phyloP scores from a whole-genome alignment of 495 filamentous ascomycete species.

The Neurospora discreta region DNA sequence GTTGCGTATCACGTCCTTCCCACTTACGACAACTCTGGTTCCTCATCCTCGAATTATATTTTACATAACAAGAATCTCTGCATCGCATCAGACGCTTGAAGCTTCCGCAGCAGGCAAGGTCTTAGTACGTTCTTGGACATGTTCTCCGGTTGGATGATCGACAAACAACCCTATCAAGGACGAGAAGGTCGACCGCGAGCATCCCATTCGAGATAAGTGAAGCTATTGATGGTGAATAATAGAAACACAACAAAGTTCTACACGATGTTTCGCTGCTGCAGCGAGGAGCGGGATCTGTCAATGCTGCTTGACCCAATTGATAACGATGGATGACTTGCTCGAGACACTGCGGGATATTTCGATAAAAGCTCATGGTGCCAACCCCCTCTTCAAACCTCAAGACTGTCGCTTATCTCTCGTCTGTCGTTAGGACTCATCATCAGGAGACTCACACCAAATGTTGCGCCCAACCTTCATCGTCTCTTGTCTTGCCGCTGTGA shows the following conservation, averaged over 20 bases:
- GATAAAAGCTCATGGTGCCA: background rate
- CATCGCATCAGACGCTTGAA: background rate
- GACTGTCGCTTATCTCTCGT: background rate
- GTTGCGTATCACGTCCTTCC: slow-evolving; percentile 1
- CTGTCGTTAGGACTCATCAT: background rate
- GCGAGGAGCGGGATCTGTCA: background rate
- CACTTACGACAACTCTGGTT: background rate
- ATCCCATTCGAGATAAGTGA: background rate
- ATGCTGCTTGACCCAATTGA: background rate
- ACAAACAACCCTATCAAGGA: background rate
- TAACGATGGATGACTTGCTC: background rate
- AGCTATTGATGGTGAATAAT: background rate
- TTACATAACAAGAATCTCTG: slow-evolving; percentile 11
- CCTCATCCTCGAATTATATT: background rate
- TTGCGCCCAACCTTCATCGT: slow-evolving; percentile 9
- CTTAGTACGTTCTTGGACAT: background rate
- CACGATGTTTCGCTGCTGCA: background rate
- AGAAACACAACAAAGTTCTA: background rate
- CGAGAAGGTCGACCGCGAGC: background rate
- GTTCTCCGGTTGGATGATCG: background rate
- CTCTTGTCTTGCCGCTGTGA: slow-evolving; percentile 16
- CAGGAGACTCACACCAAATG: slow-evolving; percentile 8
- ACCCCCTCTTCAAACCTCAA: background rate
- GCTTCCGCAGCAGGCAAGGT: background rate
- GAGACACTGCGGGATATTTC: background rate